Base-by-base conservation (phyloP, 768 basidiomycete species). In the Russula emetica region DNA sequence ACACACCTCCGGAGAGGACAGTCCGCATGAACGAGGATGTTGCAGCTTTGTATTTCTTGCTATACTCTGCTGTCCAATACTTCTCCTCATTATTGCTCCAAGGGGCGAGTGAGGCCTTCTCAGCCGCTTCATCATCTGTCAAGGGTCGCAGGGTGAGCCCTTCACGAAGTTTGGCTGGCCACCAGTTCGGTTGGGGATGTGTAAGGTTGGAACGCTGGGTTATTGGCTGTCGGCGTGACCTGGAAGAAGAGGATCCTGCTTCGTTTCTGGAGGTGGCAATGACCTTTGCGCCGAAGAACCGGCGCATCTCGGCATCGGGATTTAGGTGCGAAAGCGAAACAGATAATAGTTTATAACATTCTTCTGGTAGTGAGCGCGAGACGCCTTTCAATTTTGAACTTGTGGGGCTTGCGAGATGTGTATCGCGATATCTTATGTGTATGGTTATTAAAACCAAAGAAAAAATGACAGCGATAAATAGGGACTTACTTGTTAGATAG, bases 201-300 rank as follows among this genome's bases (percentile, higher is more conserved):
- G 92, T 91, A 20, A 98, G 77, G 52, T 86, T 81, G 11, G 91
- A 92, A 18, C 88, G 78, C 34, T 82, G 79, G 5, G 74, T 66
- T 10, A 78, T 79, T 5, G 74, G 75, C 51, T 80, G 79, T 36
- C 82, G 74, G 72, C 74, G 72, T 0, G 72, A 59, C 3, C 79
- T 72, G 4, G 76, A 71, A 24, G 76, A 64, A 16, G 73, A 3
- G 4, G 36, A 70, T 1, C 74, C 64, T 1, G 77, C 68, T 14
- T 74, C 67, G 22, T 74, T 73, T 73, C 83, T 83, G 32, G 79
- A 80, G 2, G 87, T 84, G n/a, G 80, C 78, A 10, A 98, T 83
- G 62, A 97, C 94, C 70, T 87, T 90, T 22, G 91, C 83, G 2
- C 96, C 96, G 71, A 99, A 99, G 80, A 98, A 96, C 67, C 86